A percentile compares a stretch with the other conserved stretches of the same genome.
phyloP scores from a whole-genome alignment of 768 basidiomycete genomes.

The Termitomyces sp. region DNA sequence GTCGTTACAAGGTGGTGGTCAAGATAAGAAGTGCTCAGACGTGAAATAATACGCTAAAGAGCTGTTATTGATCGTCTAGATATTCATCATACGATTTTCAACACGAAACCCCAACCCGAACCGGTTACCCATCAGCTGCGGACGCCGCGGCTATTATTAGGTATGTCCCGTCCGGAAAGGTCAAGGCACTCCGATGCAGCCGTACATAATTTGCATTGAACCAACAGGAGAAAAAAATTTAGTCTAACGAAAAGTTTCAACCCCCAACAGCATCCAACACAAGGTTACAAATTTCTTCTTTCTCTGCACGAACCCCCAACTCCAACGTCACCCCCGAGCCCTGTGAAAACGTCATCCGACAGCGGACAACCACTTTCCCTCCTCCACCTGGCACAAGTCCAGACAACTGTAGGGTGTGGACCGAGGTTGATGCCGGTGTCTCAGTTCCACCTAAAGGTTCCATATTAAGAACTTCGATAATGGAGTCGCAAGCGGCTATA shows the following conservation, averaged over 20 bases:
- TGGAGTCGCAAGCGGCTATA: constrained; percentile 91
- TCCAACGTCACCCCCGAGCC: constrained; percentile 93
- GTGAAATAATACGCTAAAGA: neutral
- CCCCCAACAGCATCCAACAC: constrained; percentile 88
- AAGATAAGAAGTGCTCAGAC: neutral
- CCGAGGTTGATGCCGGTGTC: constrained; percentile 69
- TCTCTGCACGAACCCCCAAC: constrained; percentile 86
- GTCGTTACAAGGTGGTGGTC: constrained; percentile 10
- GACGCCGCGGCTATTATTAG: constrained; percentile 5
- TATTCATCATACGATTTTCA: constrained; percentile 25
- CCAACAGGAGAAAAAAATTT: constrained; percentile 4
- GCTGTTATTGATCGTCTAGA: neutral
- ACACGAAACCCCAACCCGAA: constrained; percentile 10
- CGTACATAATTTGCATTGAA: constrained; percentile 7
- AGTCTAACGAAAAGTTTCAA: constrained; percentile 19
- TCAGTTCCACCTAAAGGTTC: constrained; percentile 93
- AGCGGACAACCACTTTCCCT: constrained; percentile 92
- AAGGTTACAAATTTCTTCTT: constrained; percentile 77
- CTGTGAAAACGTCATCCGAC: constrained; percentile 91
- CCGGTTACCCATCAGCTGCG: constrained; percentile 12
- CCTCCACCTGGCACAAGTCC: constrained; percentile 89
- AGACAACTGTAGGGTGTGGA: constrained; percentile 92
- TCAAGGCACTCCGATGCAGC: no score
- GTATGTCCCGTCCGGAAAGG: neutral
- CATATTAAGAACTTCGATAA: constrained; percentile 96